Evolutionary conservation across 2,329 filamentous ascomycete species (phyloP).

Genomic region (Fusarium sp.): DNA sequence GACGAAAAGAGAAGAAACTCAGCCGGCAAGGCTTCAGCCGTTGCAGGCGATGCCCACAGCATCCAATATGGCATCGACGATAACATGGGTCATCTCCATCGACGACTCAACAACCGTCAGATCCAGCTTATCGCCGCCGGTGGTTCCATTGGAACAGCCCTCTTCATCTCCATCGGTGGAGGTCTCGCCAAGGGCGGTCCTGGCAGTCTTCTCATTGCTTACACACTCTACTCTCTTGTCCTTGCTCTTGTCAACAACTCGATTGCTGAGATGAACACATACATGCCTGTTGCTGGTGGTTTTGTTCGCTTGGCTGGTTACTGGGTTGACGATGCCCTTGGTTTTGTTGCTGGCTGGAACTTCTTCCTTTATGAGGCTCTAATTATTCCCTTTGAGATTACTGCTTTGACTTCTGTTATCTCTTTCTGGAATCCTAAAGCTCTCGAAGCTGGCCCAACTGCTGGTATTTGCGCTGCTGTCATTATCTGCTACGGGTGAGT

Average conservation of each 20-base stretch:
- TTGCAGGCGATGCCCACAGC: conserved; percentile 18
- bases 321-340: conserved; percentile 34
- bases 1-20: conserved; percentile 31
- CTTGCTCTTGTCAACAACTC: conserved; percentile 37
- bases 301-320: conserved; percentile 33
- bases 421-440: conserved; percentile 60
- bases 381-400: conserved; percentile 63
- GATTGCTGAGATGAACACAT: conserved; percentile 37
- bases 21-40: conserved; percentile 8
- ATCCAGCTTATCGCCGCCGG: conserved; percentile 47
- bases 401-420: conserved; percentile 61
- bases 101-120: conserved; percentile 34
- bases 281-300: conserved; percentile 34
- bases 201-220: conserved; percentile 30
- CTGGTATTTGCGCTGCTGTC: conserved; percentile 58
- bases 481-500: conserved; percentile 54
- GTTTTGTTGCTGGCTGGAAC: conserved; percentile 37
- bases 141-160: conserved; percentile 37
- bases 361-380: conserved; percentile 56
- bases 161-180: conserved; percentile 39
- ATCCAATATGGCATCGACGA: background rate
- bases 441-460: conserved; percentile 49
- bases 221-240: conserved; percentile 19
- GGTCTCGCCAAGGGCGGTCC: conserved; percentile 35
- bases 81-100: conserved; percentile 34